Percentiles rank a stretch among this genome's conserved stretches.
Conservation (phyloP, 345 rosid species). For the Raphanus sativus region DNA sequence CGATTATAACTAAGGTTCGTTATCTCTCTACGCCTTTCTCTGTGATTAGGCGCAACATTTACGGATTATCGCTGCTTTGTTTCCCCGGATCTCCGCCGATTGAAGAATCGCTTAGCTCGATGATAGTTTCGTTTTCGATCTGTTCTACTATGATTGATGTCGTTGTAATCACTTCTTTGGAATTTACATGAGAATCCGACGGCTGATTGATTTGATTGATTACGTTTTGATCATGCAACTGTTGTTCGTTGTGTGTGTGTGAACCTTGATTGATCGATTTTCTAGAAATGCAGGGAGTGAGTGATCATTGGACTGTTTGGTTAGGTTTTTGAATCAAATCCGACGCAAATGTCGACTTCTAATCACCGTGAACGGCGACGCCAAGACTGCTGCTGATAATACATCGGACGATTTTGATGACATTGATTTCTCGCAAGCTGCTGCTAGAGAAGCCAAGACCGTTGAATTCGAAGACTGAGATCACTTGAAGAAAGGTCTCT, state of each 20-base stretch:
- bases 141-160: too few species aligned
- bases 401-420: slow-evolving; percentile 49
- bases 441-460: slow-evolving; percentile 67
- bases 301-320: slow-evolving; percentile 21
- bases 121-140: background rate
- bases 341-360: slow-evolving; percentile 43
- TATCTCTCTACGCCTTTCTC: background rate
- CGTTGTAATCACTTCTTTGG: too few species aligned
- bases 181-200: background rate
- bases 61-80: background rate
- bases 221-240: slow-evolving; percentile 18
- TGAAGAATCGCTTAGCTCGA: background rate
- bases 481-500: slow-evolving; percentile 73
- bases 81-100: background rate
- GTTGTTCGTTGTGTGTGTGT: background rate
- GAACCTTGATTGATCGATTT: slow-evolving; percentile 8
- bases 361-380: slow-evolving; percentile 39
- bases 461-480: slow-evolving; percentile 67
- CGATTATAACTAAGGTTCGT: background rate
- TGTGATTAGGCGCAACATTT: background rate
- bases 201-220: slow-evolving; percentile 4
- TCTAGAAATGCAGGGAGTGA: slow-evolving; percentile 20
- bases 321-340: slow-evolving; percentile 3
- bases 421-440: slow-evolving; percentile 61
- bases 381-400: slow-evolving; percentile 43